Evolutionary conservation across 2,329 filamentous ascomycete genomes (phyloP), one percentile per base, ranked within the genome.

Genomic region (Parastagonospora nodorum): DNA sequence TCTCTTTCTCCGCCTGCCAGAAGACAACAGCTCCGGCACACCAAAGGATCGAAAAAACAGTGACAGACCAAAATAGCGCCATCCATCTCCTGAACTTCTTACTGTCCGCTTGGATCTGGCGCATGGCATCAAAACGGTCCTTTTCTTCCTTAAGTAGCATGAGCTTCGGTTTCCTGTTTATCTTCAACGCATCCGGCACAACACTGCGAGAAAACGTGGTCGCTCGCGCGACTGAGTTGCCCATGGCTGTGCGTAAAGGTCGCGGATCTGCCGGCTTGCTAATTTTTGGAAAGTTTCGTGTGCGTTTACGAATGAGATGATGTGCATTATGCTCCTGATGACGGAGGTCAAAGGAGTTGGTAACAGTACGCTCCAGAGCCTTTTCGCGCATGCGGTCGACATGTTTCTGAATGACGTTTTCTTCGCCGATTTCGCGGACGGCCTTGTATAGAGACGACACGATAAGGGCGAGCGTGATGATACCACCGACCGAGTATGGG

Each of bases 391-490:
- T 77, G 12, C 78, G 78, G 39, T 84, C 77, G 43, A 84, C 74
- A 63, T 88, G 85, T 35, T 80, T 80, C 48, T 80, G 79, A 42
- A 89, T 73, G 19, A 89, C 78, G 33, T 88, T 87, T 53, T 85
- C 81, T 42, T 82, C 77, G 19, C 83, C 82, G 28, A 88, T 74
- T 51, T 87, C 82, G 8, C 74, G 64, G 2, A 82, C 82, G 52
- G 88, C 87, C 37, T 80, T 89, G 30, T 89, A 84, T 55, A 96
- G 90, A 33, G 88, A 91, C 15, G 86, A 86, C 19, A 96, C 87
- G 48, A 95, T 88, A 19, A 96, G 79, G 84, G 89, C 91, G 1
- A 96, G 80, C 60, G 89, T 92, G 53, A 95, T 88, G 49, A 94
- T 88, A 2, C 92, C 92, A 6, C 92, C 80, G 0, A 96, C 84